Base-by-base conservation (phyloP, 352 stramenopile species). In the Globisporangium abappressorium region DNA sequence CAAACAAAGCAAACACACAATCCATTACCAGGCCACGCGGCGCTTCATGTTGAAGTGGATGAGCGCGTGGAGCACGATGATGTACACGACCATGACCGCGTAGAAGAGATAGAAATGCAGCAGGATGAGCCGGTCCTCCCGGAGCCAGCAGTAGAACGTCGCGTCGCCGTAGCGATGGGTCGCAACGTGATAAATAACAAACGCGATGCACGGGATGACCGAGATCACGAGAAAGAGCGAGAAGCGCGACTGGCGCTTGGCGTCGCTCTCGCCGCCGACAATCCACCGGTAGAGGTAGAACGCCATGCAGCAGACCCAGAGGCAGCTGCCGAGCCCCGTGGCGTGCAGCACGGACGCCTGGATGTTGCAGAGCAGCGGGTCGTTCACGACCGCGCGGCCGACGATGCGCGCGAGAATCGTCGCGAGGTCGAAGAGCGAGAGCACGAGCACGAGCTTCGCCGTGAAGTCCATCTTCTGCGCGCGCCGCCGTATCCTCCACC, bases 201-300 rank as follows among this genome's bases (percentile, higher is more conserved):
- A 75, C 1, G 69, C 76, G 1, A 75, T 54, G 20, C 82, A 80
- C 11, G 85, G 87, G 14, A 88, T 56, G 15, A 93, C 46, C n/a
- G 80, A 74, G 69, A 89, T 56, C 4, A 68, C 59, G 26, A 94
- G 64, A 59, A 89, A 94, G 18, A 81, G 62, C 15, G 61, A 62
- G 59, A 93, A 86, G 18, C 87, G 77, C 43, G 70, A 77, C 67
- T 87, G 76, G 26, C 84, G 73, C 41, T 82, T 92, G 15, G 84
- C 84, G 55, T 90, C 79, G 38, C 81, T 88, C 57, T 95, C 87
- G 38, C 85, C 80, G 18, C 78, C 80, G 15, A 87, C 81, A 55
- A 93, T 88, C 87, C 87, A 95, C 3, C 84, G 79, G 68, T 93
- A 92, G 15, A 95, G 72, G 56, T 93, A 93, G 71, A 87, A 93